These are phyloP conservation scores for Cymbidium sinense DNA, from an alignment of 106 monocot species.

Conservation along the genomic window DNA sequence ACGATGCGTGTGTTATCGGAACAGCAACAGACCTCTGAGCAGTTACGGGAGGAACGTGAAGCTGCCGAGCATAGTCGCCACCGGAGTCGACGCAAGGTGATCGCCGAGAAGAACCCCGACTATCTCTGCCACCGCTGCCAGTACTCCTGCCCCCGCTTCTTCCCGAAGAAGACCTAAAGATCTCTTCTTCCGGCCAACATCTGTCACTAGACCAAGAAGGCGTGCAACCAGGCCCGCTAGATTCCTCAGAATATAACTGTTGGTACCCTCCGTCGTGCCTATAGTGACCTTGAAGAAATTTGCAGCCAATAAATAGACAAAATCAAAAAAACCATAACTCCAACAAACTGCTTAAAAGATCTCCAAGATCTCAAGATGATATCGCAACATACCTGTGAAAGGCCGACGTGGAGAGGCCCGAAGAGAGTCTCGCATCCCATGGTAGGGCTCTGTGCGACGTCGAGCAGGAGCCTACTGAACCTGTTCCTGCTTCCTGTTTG, in stretches of 20 bases:
- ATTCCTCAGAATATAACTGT: slow-evolving; percentile 44
- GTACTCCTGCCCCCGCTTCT: slow-evolving; percentile 31
- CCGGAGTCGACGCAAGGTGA: slow-evolving; percentile 43
- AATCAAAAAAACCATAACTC: slow-evolving; percentile 2
- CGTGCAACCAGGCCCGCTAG: slow-evolving; percentile 27
- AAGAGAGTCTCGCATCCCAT: slow-evolving; percentile 27
- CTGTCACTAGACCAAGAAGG: slow-evolving; percentile 45
- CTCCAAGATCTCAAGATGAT: not conserved
- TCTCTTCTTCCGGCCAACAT: slow-evolving; percentile 42
- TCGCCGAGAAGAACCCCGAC: slow-evolving; percentile 37
- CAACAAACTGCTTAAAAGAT: not conserved
- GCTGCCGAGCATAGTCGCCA: slow-evolving; percentile 17
- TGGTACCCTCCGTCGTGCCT: slow-evolving; percentile 43
- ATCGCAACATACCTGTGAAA: slow-evolving; percentile 24
- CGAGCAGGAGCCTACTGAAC: slow-evolving; percentile 19
- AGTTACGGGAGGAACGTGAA: slow-evolving; percentile 12
- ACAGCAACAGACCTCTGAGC: slow-evolving; percentile 63
- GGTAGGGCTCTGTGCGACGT: slow-evolving; percentile 42
- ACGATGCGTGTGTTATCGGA: slow-evolving; percentile 10
- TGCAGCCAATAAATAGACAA: slow-evolving; percentile 1
- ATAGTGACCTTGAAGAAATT: slow-evolving; percentile 40
- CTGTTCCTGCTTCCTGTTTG: slow-evolving; percentile 58
- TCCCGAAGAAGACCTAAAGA: slow-evolving; percentile 29
- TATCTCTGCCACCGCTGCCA: slow-evolving; percentile 19
- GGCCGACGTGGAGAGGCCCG: slow-evolving; percentile 58